These are phyloP conservation scores for Termitomyces sp. DNA, from an alignment of 768 basidiomycete genomes.

Conservation along the genomic window DNA sequence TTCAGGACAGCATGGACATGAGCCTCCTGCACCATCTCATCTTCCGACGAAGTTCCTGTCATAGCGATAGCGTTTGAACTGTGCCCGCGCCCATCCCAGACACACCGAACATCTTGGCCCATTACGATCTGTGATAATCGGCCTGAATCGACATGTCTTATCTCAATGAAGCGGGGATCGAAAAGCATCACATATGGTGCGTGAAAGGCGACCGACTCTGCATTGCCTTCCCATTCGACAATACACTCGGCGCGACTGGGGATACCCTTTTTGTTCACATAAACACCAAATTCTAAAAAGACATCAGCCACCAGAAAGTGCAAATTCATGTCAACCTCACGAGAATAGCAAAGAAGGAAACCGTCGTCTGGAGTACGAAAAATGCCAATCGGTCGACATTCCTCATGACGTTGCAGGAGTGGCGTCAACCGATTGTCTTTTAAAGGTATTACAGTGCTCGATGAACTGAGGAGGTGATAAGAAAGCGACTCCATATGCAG, in stretches of 20 bases:
- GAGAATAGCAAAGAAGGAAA: conserved; percentile 86
- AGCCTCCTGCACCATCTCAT: conserved; percentile 67
- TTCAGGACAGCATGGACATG: conserved; percentile 86
- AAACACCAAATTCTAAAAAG: conserved; percentile 80
- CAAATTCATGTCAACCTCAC: conserved; percentile 31
- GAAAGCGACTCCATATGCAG: not conserved
- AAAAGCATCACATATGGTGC: conserved; percentile 85
- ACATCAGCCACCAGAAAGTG: conserved; percentile 3
- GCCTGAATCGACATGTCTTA: conserved; percentile 78
- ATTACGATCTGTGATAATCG: conserved; percentile 77
- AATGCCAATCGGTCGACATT: conserved; percentile 82
- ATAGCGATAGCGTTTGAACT: conserved; percentile 55
- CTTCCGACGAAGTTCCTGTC: conserved; percentile 42
- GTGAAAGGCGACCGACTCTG: conserved; percentile 85
- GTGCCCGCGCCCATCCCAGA: conserved; percentile 79
- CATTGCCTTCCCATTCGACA: conserved; percentile 94
- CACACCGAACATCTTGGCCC: conserved; percentile 75
- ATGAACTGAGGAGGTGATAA: conserved; percentile 42
- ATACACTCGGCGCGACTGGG: conserved; percentile 64
- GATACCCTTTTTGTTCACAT: conserved; percentile 88
- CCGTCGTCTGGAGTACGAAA: conserved; percentile 84
- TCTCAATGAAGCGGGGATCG: conserved; percentile 86
- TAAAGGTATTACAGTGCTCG: conserved; percentile 84
- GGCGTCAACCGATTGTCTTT: conserved; percentile 56
- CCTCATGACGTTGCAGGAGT: conserved; percentile 75